A percentile compares a stretch with the other conserved stretches of the same genome.
These are phyloP conservation scores for Baorangia bicolor DNA, from an alignment of 768 basidiomycete genomes.

Conservation along the genomic window DNA sequence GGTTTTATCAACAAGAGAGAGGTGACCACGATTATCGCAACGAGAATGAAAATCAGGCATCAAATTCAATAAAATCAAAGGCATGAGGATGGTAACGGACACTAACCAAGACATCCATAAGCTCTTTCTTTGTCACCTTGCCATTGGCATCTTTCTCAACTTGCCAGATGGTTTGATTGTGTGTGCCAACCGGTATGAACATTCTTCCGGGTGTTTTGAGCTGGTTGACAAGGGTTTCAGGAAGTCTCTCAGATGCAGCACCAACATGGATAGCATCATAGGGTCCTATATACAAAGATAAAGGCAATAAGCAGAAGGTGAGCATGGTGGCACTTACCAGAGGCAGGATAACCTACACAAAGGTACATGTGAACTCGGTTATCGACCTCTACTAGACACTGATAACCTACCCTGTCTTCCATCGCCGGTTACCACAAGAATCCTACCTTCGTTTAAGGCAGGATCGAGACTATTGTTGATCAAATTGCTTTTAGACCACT, in stretches of 20 bases:
- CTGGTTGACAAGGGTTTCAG: conserved; percentile 71
- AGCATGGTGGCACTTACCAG: conserved; percentile 26
- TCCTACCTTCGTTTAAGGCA: conserved; percentile 51
- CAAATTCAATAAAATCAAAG: conserved; percentile 11
- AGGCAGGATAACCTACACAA: conserved; percentile 36
- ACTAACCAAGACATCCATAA: conserved; percentile 84
- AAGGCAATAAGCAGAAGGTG: background rate
- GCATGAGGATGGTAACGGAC: background rate
- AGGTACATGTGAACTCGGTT: background rate
- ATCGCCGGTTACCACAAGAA: conserved; percentile 73
- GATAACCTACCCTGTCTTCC: conserved; percentile 63
- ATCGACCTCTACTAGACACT: background rate
- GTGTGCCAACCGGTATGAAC: conserved; percentile 88
- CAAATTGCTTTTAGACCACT: conserved; percentile 69
- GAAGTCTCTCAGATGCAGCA: conserved; percentile 79
- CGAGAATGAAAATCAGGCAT: conserved; percentile 5
- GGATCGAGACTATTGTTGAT: conserved; percentile 58
- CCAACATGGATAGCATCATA: conserved; percentile 93
- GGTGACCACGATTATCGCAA: background rate
- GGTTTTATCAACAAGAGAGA: background rate
- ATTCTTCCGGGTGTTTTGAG: conserved; percentile 75
- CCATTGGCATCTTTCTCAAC: conserved; percentile 79
- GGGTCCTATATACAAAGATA: conserved; percentile 44
- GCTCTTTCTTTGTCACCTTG: conserved; percentile 53
- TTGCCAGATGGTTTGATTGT: conserved; percentile 61